Evolutionary conservation across 2,329 filamentous ascomycete species (phyloP), one percentile per base, ranked within the genome.

Genomic region (Trichoderma gracile): DNA sequence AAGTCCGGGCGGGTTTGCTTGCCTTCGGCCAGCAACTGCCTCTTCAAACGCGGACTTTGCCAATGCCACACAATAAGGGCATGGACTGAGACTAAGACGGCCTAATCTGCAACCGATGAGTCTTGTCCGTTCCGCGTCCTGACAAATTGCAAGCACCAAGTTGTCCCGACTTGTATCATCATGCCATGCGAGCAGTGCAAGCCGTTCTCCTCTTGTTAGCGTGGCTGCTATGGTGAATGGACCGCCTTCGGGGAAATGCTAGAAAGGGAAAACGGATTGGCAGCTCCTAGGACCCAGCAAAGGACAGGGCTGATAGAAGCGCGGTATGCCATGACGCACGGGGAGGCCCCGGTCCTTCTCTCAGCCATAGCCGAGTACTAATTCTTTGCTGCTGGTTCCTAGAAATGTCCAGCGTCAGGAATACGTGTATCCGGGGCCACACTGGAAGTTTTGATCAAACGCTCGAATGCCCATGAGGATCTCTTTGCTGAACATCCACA

Each of bases 231-330:
- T 49, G 19, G 38, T 45, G 21, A 40, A 40, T 21, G 40, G 17
- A 45, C 45, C 45, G 45, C 40, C 17, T 25, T 62, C 58, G 58
- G 58, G 19, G 58, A 62, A 54, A 62, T 53, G 58, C 47, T 15
- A 54, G 33, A 61, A 54, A 54, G 58, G 58, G 33, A 45, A 61
- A 61, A 61, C 57, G 47, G 47, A 45, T 61, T 42, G n/a, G 3
- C 40, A 45, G 30, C 4, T 38, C 30, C 25, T 10, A 33, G 10
- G 10, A 33, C 8, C n/a, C 12, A 21, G 12, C 19, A 15, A 46
- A 17, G 10, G 42, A 30, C 42, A 57, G 21, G 42, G 55, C 55
- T 45, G 5, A 50, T 25, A 23, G 25, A 15, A 45, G 25, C 38
- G 19, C 15, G 6, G 42, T 8, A 38, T 52, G 47, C 25, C 15